These are phyloP conservation scores for Cladosporium cucumerinum DNA, from an alignment of 2,329 filamentous ascomycete species.

Conservation along the genomic window DNA sequence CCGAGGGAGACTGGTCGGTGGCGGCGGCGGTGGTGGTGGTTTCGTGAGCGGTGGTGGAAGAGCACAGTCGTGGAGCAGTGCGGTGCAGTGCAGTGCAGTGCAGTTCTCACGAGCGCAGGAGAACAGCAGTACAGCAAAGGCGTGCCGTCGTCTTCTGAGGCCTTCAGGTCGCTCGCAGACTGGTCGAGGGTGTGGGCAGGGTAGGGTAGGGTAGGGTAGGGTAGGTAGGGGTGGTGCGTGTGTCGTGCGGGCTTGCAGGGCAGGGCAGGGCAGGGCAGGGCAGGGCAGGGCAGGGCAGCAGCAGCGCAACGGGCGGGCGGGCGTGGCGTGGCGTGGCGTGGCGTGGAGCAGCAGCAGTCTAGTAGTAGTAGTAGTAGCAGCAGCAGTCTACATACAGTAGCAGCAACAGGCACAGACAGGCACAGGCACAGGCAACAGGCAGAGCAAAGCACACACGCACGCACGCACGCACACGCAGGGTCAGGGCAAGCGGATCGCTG, in stretches of 20 bases:
- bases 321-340: too few relatives aligned
- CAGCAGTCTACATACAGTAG: neutral
- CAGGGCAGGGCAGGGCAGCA: conserved; percentile 1
- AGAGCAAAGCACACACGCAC: neutral
- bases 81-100: too few relatives aligned
- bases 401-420: neutral
- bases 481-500: neutral
- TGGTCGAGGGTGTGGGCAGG: neutral
- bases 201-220: neutral
- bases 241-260: neutral
- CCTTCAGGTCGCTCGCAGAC: neutral
- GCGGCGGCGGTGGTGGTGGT: conserved; percentile 13
- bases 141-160: conserved; percentile 12
- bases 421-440: neutral
- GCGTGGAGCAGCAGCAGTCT: neutral
- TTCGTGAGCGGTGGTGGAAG: neutral
- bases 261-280: conserved; percentile 1
- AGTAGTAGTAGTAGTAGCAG: neutral
- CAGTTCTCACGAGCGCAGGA: neutral
- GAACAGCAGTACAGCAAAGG: neutral
- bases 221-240: conserved; percentile 1
- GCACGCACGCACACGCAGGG: neutral
- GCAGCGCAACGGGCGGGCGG: neutral
- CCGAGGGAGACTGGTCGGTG: conserved; percentile 9
- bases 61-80: neutral